phyloP scores from a whole-genome alignment of 2,329 filamentous ascomycete species.

The Pyricularia sp. region DNA sequence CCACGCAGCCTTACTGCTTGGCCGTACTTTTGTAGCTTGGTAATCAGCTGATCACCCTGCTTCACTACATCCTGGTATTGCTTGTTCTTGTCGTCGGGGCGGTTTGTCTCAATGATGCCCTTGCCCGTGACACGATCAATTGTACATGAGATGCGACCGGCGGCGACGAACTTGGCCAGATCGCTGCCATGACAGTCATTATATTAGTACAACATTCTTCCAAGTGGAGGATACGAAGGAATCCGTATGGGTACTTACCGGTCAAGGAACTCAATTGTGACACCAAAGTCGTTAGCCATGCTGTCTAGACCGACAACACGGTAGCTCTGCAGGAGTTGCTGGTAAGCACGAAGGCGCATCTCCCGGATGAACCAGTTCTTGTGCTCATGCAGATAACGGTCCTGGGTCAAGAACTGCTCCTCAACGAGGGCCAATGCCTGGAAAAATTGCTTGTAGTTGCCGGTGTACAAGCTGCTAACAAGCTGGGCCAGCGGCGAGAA shows the following conservation, averaged over 20 bases:
- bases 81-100: constrained; percentile 98
- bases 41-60: constrained; percentile 95
- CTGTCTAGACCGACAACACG: constrained; percentile 92
- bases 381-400: constrained; percentile 93
- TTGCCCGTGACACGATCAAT: constrained; percentile 96
- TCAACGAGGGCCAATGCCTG: constrained; percentile 80
- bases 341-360: constrained; percentile 94
- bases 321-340: constrained; percentile 95
- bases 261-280: constrained; percentile 93
- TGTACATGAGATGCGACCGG: constrained; percentile 87
- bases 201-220: not conserved
- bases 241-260: constrained; percentile 31
- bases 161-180: constrained; percentile 93
- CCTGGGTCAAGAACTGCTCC: constrained; percentile 86
- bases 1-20: constrained; percentile 90
- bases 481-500: constrained; percentile 82
- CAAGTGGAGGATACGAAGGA: not conserved
- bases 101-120: constrained; percentile 95
- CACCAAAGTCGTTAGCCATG: constrained; percentile 96
- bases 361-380: constrained; percentile 95
- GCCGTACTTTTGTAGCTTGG: constrained; percentile 98
- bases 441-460: constrained; percentile 93
- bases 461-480: constrained; percentile 85
- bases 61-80: constrained; percentile 97
- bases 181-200: constrained; percentile 48